phyloP scores from a whole-genome alignment of 345 rosid genomes.

The Jatropha curcas region DNA sequence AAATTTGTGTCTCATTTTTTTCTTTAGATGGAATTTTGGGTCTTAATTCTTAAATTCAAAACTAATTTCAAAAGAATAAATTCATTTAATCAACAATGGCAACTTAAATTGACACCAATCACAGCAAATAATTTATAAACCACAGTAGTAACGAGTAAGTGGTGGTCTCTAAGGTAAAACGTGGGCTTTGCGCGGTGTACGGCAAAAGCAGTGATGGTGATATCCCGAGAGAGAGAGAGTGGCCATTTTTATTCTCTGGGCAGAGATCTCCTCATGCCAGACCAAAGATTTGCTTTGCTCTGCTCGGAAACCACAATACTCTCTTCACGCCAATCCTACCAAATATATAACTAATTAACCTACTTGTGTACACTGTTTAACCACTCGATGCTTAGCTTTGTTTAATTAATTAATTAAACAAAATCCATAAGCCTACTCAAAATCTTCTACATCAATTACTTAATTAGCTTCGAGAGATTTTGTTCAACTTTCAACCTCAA shows the following conservation, averaged over 20 bases:
- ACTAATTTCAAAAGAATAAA: too few species aligned
- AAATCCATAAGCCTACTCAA: background rate
- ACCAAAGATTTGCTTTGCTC: conserved; percentile 38
- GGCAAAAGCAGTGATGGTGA: conserved; percentile 20
- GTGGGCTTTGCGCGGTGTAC: conserved; percentile 15
- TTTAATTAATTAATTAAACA: too few species aligned
- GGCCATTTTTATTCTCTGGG: conserved; percentile 19
- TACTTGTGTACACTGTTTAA: too few species aligned
- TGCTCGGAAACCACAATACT: conserved; percentile 32
- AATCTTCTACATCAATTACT: too few species aligned
- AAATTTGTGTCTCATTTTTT: too few species aligned
- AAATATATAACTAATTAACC: too few species aligned
- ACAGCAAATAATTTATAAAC: too few species aligned
- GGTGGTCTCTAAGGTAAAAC: background rate
- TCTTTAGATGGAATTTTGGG: too few species aligned
- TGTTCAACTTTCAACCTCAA: background rate
- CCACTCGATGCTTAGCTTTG: background rate
- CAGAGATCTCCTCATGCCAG: conserved; percentile 25
- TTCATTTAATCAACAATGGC: too few species aligned
- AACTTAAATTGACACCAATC: too few species aligned
- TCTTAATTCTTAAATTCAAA: too few species aligned
- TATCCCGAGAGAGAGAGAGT: conserved; percentile 14
- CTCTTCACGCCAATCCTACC: conserved; percentile 11
- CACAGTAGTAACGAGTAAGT: background rate
- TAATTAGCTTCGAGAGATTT: background rate